phyloP scores from a whole-genome alignment of 495 filamentous ascomycete species.

The Penicillium roqueforti region DNA sequence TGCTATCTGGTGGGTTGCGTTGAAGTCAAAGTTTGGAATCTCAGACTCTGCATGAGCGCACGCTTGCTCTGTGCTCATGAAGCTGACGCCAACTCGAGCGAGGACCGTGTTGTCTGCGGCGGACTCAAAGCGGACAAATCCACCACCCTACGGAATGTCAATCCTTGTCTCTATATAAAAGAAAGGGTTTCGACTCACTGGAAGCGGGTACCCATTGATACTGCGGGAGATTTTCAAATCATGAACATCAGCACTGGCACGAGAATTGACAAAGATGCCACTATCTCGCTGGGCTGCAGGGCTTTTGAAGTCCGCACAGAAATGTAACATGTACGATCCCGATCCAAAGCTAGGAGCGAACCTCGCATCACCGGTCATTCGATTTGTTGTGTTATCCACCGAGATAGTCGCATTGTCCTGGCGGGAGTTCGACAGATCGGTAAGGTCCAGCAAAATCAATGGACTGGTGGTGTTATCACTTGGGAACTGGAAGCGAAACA shows the following conservation, averaged over 20 bases:
- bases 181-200: slow-evolving; percentile 29
- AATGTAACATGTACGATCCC: slow-evolving; percentile 59
- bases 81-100: slow-evolving; percentile 68
- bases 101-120: slow-evolving; percentile 39
- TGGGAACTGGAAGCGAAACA: slow-evolving; percentile 64
- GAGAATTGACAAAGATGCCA: slow-evolving; percentile 42
- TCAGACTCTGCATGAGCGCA: slow-evolving; percentile 59
- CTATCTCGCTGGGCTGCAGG: slow-evolving; percentile 40
- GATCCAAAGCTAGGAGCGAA: slow-evolving; percentile 68
- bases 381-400: slow-evolving; percentile 55
- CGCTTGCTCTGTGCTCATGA: slow-evolving; percentile 60
- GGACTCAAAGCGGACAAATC: slow-evolving; percentile 57
- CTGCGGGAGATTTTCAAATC: slow-evolving; percentile 60
- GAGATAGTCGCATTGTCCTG: slow-evolving; percentile 59
- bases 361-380: slow-evolving; percentile 62
- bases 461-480: slow-evolving; percentile 40
- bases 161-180: neutral
- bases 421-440: slow-evolving; percentile 63
- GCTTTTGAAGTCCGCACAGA: slow-evolving; percentile 63
- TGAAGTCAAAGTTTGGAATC: slow-evolving; percentile 50
- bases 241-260: slow-evolving; percentile 43
- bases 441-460: slow-evolving; percentile 63
- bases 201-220: slow-evolving; percentile 67
- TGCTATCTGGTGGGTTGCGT: slow-evolving; percentile 37
- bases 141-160: slow-evolving; percentile 46